Evolutionary conservation across 176 grass and related monocot genomes (phyloP), one percentile per base, ranked within the genome.

Genomic region (Rhynchospora pubera): DNA sequence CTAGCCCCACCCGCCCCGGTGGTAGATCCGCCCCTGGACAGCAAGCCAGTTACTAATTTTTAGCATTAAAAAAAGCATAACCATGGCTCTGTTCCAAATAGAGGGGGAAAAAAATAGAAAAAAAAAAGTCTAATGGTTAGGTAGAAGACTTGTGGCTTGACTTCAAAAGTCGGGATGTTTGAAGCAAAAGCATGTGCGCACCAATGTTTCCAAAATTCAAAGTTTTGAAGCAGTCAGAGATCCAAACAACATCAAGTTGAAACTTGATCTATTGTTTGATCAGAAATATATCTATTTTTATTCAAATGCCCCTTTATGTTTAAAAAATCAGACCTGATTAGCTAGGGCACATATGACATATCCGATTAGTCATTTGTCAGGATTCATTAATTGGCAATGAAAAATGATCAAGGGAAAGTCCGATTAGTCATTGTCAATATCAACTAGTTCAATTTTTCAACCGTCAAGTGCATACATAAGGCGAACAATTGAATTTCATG

Each of bases 121-220:
- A n/a, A 1, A 80, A 63, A 61, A 18, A 62, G 11, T 63, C 58
- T 21, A 62, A 63, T 45, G 18, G 78, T 82, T 82, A 65, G 79
- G 59, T 52, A 82, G 61, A 9, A 82, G 44, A 82, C 60, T 50
- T 82, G 1, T 82, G 34, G 21, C 43, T 82, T 66, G 79, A 82
- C 79, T 64, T 82, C 57, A 64, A 52, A 82, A 65, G 12, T 1
- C 4, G 10, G 26, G n/a, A 21, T 47, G 61, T 65, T 75, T 15
- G 46, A 59, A 59, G 21, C 79, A 81, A 81, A 9, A 81, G 34
- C 79, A 82, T 66, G 79, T 82, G 79, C 79, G 18, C 79, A 66
- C 66, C 44, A 5, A 24, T 22, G n/a, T 64, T 48, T 47, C 42
- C 12, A 82, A 21, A 82, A 64, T 82, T 82, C 79, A 82, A 81